phyloP scores from a whole-genome alignment of 1,284 basidiomycete genomes.

The Apiotrichum montevideense region DNA sequence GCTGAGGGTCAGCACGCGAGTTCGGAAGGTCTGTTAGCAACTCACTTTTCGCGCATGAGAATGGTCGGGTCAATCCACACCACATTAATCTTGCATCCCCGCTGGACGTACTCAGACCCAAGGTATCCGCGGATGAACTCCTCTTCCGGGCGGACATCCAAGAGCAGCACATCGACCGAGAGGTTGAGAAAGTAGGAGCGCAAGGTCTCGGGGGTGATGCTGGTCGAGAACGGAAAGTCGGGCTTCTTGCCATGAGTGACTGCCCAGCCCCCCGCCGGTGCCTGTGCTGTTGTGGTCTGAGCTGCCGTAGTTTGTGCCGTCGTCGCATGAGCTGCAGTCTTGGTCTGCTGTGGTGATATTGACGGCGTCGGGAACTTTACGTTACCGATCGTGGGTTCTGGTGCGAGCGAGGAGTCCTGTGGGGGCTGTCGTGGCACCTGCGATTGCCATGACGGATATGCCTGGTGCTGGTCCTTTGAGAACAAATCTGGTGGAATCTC shows the following conservation, averaged over 20 bases:
- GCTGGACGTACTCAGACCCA: constrained; percentile 49
- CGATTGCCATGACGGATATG: too few species aligned
- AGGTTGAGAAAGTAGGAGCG: constrained; percentile 55
- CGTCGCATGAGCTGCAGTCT: too few species aligned
- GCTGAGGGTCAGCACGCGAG: constrained; percentile 46
- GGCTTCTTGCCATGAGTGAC: constrained; percentile 24
- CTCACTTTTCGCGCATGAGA: constrained; percentile 62
- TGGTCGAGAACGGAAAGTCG: constrained; percentile 55
- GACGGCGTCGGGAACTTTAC: too few species aligned
- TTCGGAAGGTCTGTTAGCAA: constrained; percentile 10
- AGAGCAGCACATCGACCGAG: constrained; percentile 62
- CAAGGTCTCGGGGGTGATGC: constrained; percentile 59
- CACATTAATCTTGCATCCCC: constrained; percentile 49
- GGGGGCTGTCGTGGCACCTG: too few species aligned
- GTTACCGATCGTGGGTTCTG: too few species aligned
- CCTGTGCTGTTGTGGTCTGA: not conserved
- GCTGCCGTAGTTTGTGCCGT: too few species aligned
- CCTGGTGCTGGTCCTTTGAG: too few species aligned
- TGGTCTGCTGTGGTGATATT: too few species aligned
- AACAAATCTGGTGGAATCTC: too few species aligned
- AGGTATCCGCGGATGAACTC: constrained; percentile 73
- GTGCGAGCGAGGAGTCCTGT: too few species aligned
- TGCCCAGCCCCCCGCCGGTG: not conserved
- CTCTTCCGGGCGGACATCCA: constrained; percentile 73
- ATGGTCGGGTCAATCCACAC: constrained; percentile 83